Conservation (phyloP, 129 eudicot species). For the Flaveria bidentis region DNA sequence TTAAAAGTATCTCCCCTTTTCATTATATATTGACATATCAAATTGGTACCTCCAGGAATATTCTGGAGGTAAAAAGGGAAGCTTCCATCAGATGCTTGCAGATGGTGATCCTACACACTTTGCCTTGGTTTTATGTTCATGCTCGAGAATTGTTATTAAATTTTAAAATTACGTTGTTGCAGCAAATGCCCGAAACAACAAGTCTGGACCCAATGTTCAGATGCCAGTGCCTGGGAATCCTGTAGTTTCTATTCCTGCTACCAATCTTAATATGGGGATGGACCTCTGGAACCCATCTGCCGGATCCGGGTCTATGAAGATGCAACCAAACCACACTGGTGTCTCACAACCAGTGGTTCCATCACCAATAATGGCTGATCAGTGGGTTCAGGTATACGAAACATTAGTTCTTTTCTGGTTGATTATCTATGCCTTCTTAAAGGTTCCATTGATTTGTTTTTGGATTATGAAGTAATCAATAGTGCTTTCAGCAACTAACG, state of each 20-base stretch:
- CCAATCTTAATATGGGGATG: slow-evolving; percentile 87
- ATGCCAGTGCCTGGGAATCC: slow-evolving; percentile 65
- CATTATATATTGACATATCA: not conserved
- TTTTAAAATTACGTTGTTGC: slow-evolving; percentile 27
- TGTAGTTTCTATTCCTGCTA: slow-evolving; percentile 56
- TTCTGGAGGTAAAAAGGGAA: slow-evolving; percentile 76
- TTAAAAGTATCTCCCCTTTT: not conserved
- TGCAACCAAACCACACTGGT: slow-evolving; percentile 46
- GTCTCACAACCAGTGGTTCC: slow-evolving; percentile 31
- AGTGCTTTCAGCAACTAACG: not conserved
- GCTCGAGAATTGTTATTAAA: not conserved
- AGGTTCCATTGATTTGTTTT: not conserved
- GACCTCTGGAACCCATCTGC: slow-evolving; percentile 81
- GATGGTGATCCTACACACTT: slow-evolving; percentile 57
- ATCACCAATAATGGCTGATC: slow-evolving; percentile 55
- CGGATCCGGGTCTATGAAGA: slow-evolving; percentile 55
- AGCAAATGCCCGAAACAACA: slow-evolving; percentile 58
- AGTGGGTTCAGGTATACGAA: slow-evolving; percentile 65
- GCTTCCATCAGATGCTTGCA: slow-evolving; percentile 91
- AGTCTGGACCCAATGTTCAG: slow-evolving; percentile 40
- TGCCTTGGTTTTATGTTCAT: not conserved
- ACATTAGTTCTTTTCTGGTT: not conserved
- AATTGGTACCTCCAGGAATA: slow-evolving; percentile 43
- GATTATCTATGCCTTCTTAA: not conserved
- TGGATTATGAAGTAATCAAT: not conserved